Percentiles rank a stretch among this genome's conserved stretches.
Conservation (phyloP, 805 yeast species). For the Maudiozyma bulderi region DNA sequence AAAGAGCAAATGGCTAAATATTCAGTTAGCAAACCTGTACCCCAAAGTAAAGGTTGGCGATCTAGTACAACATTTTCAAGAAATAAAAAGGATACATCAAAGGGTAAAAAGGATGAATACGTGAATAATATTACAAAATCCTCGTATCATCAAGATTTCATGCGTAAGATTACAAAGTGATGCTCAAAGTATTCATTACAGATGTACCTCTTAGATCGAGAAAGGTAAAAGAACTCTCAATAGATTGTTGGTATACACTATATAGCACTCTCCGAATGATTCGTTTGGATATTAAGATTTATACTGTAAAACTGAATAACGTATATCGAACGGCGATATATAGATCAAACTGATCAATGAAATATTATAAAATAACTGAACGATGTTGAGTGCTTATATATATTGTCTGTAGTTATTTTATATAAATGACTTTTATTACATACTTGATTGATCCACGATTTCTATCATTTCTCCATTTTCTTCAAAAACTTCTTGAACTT, state of each 20-base stretch:
- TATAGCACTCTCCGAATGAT: too few relatives aligned
- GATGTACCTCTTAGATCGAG: not conserved
- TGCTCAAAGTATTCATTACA: not conserved
- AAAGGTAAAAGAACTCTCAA: not conserved
- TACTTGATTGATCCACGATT: not conserved
- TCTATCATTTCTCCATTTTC: conserved; percentile 2
- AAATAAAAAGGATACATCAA: conserved; percentile 18
- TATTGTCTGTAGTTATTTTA: too few relatives aligned
- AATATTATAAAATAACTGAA: not conserved
- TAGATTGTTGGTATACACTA: too few relatives aligned
- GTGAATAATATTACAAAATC: conserved; percentile 32
- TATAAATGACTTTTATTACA: too few relatives aligned
- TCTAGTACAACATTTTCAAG: conserved; percentile 19
- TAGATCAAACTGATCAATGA: not conserved
- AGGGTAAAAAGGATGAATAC: conserved; percentile 7
- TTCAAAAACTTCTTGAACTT: conserved; percentile 41
- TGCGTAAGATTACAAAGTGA: conserved; percentile 32
- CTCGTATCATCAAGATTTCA: conserved; percentile 34
- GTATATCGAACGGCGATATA: too few relatives aligned
- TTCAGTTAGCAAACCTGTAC: too few relatives aligned
- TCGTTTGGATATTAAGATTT: too few relatives aligned
- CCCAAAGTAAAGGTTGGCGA: conserved; percentile 17
- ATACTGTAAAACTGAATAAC: too few relatives aligned
- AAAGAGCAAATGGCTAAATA: too few relatives aligned
- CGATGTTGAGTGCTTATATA: not conserved